Conservation (phyloP, 441 rosid species). For the Euphorbia celastroides region DNA sequence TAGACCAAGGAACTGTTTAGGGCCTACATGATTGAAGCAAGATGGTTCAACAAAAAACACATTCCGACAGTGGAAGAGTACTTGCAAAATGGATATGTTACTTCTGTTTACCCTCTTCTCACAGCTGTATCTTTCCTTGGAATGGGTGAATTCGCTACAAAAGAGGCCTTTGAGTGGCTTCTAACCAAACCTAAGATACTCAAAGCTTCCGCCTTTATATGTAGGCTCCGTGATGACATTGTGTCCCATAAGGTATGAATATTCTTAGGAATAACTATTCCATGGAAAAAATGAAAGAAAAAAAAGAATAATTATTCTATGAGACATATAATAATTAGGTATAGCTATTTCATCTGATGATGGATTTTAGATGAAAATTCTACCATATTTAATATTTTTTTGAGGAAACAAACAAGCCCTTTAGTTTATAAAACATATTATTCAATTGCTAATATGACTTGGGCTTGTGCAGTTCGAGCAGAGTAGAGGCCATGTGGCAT, state of each 20-base stretch:
- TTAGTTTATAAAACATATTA: too few species aligned
- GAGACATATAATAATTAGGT: too few species aligned
- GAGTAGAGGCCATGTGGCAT: background rate
- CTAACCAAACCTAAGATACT: conserved; percentile 25
- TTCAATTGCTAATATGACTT: too few species aligned
- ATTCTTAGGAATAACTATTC: too few species aligned
- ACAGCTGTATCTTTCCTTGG: conserved; percentile 23
- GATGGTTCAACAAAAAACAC: background rate
- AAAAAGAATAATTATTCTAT: too few species aligned
- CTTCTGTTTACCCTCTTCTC: conserved; percentile 13
- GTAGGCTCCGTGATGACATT: conserved; percentile 31
- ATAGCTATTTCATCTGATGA: too few species aligned
- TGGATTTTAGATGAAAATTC: too few species aligned
- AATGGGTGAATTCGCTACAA: conserved; percentile 21
- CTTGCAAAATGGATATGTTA: conserved; percentile 11
- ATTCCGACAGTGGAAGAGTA: conserved; percentile 25
- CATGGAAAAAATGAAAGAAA: too few species aligned
- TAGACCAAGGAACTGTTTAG: background rate
- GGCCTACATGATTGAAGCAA: background rate
- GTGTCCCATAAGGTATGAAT: conserved; percentile 26
- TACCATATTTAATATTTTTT: too few species aligned
- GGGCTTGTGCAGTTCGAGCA: background rate
- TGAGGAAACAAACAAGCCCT: too few species aligned
- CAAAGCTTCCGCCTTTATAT: conserved; percentile 14
- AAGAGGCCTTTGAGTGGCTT: conserved; percentile 33